These are phyloP conservation scores for Russula dissimulans DNA, from an alignment of 768 basidiomycete species.

Conservation along the genomic window DNA sequence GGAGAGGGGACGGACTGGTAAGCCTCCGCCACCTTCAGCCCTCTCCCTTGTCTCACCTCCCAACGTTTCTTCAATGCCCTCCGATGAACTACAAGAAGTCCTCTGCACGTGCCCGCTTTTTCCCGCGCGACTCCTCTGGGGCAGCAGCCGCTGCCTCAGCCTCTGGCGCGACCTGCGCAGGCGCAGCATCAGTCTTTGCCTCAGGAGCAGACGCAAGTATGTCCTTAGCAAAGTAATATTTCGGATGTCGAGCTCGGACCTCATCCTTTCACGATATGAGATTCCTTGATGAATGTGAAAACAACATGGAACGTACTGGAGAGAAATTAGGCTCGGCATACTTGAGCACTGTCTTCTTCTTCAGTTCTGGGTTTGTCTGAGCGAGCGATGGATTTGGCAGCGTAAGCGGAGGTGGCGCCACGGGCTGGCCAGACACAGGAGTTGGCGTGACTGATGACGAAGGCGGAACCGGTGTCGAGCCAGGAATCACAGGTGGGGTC, in stretches of 20 bases:
- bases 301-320: slow-evolving; percentile 44
- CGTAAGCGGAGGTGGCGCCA: slow-evolving; percentile 25
- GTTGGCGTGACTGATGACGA: slow-evolving; percentile 23
- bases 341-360: slow-evolving; percentile 67
- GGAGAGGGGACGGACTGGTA: slow-evolving; percentile 28
- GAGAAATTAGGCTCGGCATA: slow-evolving; percentile 71
- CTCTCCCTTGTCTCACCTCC: neutral
- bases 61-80: neutral
- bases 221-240: slow-evolving; percentile 49
- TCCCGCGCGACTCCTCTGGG: slow-evolving; percentile 59
- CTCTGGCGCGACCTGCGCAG: slow-evolving; percentile 18
- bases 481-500: slow-evolving; percentile 24
- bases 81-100: slow-evolving; percentile 52
- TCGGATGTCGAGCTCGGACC: slow-evolving; percentile 53
- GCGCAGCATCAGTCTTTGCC: slow-evolving; percentile 26
- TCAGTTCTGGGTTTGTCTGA: slow-evolving; percentile 65
- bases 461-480: slow-evolving; percentile 23
- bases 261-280: slow-evolving; percentile 49
- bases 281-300: neutral
- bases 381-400: slow-evolving; percentile 49
- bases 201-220: slow-evolving; percentile 25
- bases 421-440: slow-evolving; percentile 15
- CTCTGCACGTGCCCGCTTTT: slow-evolving; percentile 79
- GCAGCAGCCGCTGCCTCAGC: slow-evolving; percentile 9
- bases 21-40: slow-evolving; percentile 18